Evolutionary conservation across 2,329 filamentous ascomycete genomes (phyloP).

Genomic region (Claviceps monticola): DNA sequence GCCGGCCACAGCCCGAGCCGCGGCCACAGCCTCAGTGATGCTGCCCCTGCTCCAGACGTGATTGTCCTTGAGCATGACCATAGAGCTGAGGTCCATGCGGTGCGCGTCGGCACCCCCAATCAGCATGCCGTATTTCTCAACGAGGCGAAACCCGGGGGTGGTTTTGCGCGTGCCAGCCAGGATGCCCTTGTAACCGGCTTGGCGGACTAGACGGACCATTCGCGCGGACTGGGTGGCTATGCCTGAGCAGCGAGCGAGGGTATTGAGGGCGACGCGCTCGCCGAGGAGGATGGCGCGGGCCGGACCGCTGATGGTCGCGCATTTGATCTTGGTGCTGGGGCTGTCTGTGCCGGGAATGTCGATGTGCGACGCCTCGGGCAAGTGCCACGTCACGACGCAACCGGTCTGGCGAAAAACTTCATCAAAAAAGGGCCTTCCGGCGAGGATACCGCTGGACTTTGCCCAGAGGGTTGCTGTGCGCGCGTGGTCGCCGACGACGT

Average conservation of each 20-base stretch:
- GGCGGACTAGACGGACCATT: constrained; percentile 41
- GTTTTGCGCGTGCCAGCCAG: constrained; percentile 96
- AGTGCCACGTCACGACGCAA: constrained; percentile 84
- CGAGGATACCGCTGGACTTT: constrained; percentile 67
- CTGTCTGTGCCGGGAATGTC: constrained; percentile 2
- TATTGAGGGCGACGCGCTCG: constrained; percentile 85
- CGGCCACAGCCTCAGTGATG: constrained; percentile 72
- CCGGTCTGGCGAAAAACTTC: constrained; percentile 84
- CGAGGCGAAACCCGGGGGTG: constrained; percentile 84
- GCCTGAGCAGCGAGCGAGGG: constrained; percentile 79
- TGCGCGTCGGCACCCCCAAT: constrained; percentile 87
- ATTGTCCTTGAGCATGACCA: constrained; percentile 99
- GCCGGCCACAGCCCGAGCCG: constrained; percentile 71
- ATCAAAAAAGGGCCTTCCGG: constrained; percentile 87
- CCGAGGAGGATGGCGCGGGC: constrained; percentile 72
- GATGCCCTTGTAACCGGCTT: constrained; percentile 63
- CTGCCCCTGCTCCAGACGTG: constrained; percentile 86
- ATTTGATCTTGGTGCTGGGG: constrained; percentile 24
- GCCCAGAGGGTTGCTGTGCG: constrained; percentile 54
- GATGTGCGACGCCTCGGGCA: constrained; percentile 50
- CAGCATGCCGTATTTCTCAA: constrained; percentile 97
- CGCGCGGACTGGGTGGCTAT: constrained; percentile 58
- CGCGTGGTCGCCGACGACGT: constrained; percentile 67
- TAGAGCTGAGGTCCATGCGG: constrained; percentile 76
- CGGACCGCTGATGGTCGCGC: constrained; percentile 77